Conservation (phyloP, 2,329 filamentous ascomycete genomes). For the Hypocreales sp. region DNA sequence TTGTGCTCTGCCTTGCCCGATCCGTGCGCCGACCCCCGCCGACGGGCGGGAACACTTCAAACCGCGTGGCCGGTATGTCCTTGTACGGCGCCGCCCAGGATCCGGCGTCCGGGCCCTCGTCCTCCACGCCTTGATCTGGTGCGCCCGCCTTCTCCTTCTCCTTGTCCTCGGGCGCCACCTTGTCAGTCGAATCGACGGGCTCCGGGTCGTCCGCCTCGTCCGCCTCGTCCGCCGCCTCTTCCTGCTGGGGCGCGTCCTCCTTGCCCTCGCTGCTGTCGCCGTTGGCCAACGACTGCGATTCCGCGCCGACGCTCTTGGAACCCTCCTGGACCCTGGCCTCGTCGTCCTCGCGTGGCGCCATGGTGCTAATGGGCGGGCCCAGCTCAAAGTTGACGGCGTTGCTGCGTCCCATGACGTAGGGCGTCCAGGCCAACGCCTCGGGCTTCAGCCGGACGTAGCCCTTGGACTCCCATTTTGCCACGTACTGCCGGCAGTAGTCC, state of each 20-base stretch:
- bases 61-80: constrained; percentile 52
- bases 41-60: constrained; percentile 63
- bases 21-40: constrained; percentile 30
- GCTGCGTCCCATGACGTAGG: constrained; percentile 86
- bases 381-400: constrained; percentile 73
- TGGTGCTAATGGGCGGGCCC: constrained; percentile 65
- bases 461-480: constrained; percentile 78
- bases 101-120: constrained; percentile 13
- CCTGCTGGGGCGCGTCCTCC: constrained; percentile 1
- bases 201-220: constrained; percentile 6
- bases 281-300: constrained; percentile 9
- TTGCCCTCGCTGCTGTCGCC: constrained; percentile 5
- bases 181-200: constrained; percentile 16
- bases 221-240: constrained; percentile 2
- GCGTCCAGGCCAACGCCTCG: constrained; percentile 78
- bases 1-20: constrained; percentile 25
- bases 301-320: constrained; percentile 6
- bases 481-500: constrained; percentile 73
- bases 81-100: constrained; percentile 33
- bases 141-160: constrained; percentile 12
- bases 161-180: constrained; percentile 15
- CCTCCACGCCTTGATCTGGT: too few relatives aligned
- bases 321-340: constrained; percentile 26
- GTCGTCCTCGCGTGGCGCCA: constrained; percentile 73
- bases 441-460: constrained; percentile 75